Percentiles rank a stretch among this genome's conserved stretches.
Conservation (phyloP, 495 filamentous ascomycete species). For the Cercophora samala region DNA sequence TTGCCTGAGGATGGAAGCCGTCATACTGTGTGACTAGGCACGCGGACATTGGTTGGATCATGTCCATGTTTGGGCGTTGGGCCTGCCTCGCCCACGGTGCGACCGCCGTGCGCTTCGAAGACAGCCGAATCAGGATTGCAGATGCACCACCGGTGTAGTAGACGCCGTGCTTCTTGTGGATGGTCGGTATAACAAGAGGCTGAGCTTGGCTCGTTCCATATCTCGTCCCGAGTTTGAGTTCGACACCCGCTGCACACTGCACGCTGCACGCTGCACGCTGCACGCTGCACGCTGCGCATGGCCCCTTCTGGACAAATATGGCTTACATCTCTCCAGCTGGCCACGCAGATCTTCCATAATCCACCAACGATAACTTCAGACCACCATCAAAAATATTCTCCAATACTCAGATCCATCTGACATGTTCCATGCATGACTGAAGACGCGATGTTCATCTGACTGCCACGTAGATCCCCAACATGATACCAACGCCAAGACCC, state of each 20-base stretch:
- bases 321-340: too few relatives aligned
- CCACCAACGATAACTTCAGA: background rate
- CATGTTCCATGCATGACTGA: background rate
- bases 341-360: background rate
- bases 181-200: background rate
- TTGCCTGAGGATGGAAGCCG: too few relatives aligned
- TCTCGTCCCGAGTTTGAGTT: background rate
- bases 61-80: background rate
- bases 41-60: too few relatives aligned
- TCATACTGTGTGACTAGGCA: too few relatives aligned
- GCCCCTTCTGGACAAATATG: background rate
- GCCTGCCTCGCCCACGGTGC: background rate
- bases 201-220: background rate
- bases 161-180: background rate
- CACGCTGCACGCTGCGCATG: background rate
- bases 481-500: background rate
- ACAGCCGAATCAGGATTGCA: background rate
- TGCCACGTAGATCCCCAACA: background rate
- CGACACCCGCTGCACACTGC: too few relatives aligned
- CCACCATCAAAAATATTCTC: too few relatives aligned
- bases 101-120: background rate
- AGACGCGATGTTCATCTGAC: background rate
- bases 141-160: background rate
- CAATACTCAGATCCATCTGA: background rate
- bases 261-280: too few relatives aligned